Conservation (phyloP, 1,139 yeast species). For the Wickerhamomyces sp. region DNA sequence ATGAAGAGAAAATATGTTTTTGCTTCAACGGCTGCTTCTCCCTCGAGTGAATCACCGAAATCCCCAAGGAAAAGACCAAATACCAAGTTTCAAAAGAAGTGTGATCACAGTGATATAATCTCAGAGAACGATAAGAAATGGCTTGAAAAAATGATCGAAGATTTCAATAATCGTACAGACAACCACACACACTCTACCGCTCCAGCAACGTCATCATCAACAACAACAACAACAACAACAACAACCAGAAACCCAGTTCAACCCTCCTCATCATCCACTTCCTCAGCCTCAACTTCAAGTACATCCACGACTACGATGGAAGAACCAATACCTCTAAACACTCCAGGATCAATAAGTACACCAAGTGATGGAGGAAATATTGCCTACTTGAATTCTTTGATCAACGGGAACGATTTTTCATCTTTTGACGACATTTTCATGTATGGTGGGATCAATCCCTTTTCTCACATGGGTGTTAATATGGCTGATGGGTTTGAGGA, state of each 20-base stretch:
- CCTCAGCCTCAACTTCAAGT: too few species aligned
- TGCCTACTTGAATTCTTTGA: not conserved
- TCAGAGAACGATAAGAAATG: slow-evolving; percentile 1
- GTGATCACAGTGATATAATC: not conserved
- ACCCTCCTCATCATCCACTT: too few species aligned
- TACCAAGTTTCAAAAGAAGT: not conserved
- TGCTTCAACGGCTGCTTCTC: not conserved
- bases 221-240: not conserved
- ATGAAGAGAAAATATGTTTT: not conserved
- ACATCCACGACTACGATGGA: too few species aligned
- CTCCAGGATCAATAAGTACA: not conserved
- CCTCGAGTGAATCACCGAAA: not conserved
- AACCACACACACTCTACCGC: not conserved
- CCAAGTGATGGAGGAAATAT: not conserved
- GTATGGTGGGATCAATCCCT: not conserved
- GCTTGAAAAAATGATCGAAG: not conserved
- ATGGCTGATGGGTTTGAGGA: too few species aligned
- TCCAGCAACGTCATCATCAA: not conserved
- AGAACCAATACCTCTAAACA: too few species aligned
- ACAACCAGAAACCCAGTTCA: too few species aligned
- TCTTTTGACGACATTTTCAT: not conserved
- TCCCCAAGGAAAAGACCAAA: not conserved
- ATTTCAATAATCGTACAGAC: not conserved
- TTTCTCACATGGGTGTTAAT: too few species aligned
- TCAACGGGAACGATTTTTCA: not conserved